phyloP scores from a whole-genome alignment of 202 grass and related monocot genomes.

The Carex arenaria region DNA sequence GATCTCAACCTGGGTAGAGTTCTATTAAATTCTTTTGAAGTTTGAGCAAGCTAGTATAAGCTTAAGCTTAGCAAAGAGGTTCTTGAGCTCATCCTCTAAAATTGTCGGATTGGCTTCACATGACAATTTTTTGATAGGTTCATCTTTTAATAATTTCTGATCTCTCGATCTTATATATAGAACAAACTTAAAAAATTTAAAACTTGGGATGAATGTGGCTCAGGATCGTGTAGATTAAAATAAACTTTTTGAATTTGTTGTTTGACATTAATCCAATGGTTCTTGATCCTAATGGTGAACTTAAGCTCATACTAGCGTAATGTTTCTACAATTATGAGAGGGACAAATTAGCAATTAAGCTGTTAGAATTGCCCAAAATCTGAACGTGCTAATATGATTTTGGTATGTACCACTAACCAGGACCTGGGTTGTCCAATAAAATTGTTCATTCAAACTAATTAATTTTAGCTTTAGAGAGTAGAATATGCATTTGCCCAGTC shows the following conservation, averaged over 20 bases:
- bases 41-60: not conserved
- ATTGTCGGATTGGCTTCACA: not conserved
- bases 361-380: not conserved
- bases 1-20: conserved; percentile 73
- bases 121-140: not conserved
- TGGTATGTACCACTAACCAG: not conserved
- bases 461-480: not conserved
- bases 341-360: not conserved
- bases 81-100: not conserved
- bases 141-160: not conserved
- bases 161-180: not conserved
- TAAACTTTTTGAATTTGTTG: not conserved
- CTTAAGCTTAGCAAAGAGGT: not conserved
- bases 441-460: not conserved
- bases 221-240: not conserved
- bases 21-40: not conserved
- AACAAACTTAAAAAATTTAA: not conserved
- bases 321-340: not conserved
- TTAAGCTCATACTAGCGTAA: not conserved
- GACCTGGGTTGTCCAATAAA: not conserved
- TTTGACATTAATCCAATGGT: not conserved
- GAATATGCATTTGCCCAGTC: not conserved
- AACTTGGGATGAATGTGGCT: not conserved
- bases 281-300: not conserved
- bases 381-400: not conserved